Conservation (phyloP, 2,329 filamentous ascomycete genomes). For the Pseudogymnoascus sp. region DNA sequence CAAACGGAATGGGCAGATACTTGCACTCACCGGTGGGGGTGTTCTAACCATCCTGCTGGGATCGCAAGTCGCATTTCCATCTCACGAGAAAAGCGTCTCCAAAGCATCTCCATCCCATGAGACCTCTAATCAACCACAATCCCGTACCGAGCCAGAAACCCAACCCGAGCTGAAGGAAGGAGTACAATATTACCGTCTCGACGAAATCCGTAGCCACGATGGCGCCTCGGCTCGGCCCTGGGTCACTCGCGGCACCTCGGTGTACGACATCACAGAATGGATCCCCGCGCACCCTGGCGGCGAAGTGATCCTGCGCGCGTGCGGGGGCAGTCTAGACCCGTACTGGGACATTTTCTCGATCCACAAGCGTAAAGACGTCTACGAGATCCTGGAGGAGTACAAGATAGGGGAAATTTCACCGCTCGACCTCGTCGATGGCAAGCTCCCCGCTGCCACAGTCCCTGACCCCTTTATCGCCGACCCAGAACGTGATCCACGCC, state of each 20-base stretch:
- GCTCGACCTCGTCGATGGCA: constrained; percentile 50
- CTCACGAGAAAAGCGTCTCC: background rate
- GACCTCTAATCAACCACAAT: background rate
- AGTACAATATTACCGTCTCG: constrained; percentile 29
- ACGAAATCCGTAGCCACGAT: constrained; percentile 46
- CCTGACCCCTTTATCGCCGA: constrained; percentile 54
- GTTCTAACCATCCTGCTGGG: background rate
- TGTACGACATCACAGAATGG: constrained; percentile 67
- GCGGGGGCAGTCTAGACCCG: constrained; percentile 55
- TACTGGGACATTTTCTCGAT: constrained; percentile 66
- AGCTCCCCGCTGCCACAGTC: constrained; percentile 43
- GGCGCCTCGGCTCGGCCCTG: constrained; percentile 47
- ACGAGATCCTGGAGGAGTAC: constrained; percentile 57
- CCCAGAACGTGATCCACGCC: constrained; percentile 41
- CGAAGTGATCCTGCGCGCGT: constrained; percentile 58
- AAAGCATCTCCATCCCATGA: background rate
- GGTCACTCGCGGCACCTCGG: constrained; percentile 55
- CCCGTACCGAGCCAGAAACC: background rate
- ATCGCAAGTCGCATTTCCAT: background rate
- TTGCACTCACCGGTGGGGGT: background rate
- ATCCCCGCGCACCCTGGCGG: constrained; percentile 57
- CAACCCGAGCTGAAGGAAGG: background rate
- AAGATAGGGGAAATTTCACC: constrained; percentile 53
- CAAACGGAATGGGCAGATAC: background rate
- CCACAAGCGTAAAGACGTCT: constrained; percentile 57